Evolutionary conservation across 768 basidiomycete genomes (phyloP).

Genomic region (Coprinellus micaceus): DNA sequence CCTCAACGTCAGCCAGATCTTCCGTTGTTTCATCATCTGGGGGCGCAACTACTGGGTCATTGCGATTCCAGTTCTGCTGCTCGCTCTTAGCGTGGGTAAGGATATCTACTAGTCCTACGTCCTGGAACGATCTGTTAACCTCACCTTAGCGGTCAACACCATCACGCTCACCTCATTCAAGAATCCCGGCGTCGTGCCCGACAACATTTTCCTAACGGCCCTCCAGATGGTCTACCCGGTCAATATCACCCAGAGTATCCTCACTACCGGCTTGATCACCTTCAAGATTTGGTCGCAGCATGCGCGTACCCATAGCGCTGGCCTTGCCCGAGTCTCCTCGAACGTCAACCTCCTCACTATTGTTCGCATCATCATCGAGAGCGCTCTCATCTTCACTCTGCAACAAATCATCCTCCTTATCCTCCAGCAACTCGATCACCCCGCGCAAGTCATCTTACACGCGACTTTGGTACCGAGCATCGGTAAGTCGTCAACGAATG

Average conservation of each 20-base stretch:
- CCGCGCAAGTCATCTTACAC: conserved; percentile 25
- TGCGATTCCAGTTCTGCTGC: conserved; percentile 18
- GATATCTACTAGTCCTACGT: background rate
- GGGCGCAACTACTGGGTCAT: conserved; percentile 18
- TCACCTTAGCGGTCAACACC: conserved; percentile 18
- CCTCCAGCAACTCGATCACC: conserved; percentile 19
- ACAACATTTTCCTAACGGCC: conserved; percentile 6
- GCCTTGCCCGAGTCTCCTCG: conserved; percentile 10
- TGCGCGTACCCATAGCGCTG: conserved; percentile 16
- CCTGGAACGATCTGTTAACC: background rate
- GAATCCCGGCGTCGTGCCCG: background rate
- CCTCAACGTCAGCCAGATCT: conserved; percentile 17
- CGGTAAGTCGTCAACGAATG: conserved; percentile 15
- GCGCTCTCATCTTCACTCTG: conserved; percentile 28
- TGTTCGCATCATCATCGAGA: conserved; percentile 28
- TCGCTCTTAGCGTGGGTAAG: conserved; percentile 18
- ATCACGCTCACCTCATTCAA: conserved; percentile 22
- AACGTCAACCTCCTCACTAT: conserved; percentile 17
- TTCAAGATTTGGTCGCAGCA: conserved; percentile 26
- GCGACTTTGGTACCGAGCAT: conserved; percentile 28
- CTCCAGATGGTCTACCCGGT: conserved; percentile 20
- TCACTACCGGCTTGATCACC: conserved; percentile 25
- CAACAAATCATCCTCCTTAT: conserved; percentile 26
- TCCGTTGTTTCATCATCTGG: conserved; percentile 28
- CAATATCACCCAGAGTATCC: conserved; percentile 23